phyloP scores from a whole-genome alignment of 2,329 filamentous ascomycete genomes.

The Phyllachora maydis region DNA sequence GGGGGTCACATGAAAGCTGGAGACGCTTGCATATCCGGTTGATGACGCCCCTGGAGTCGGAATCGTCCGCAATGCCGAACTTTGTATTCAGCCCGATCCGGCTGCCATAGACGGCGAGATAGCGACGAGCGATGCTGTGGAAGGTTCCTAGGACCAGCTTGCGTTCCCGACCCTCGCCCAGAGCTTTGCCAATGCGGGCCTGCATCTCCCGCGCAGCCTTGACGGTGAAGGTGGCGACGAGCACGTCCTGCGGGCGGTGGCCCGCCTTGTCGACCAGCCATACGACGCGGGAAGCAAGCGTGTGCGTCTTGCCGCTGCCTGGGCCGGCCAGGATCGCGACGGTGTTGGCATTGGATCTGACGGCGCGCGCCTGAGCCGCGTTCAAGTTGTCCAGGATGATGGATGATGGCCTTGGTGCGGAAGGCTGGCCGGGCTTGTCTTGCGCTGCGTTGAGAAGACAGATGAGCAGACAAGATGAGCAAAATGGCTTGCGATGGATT shows the following conservation, averaged over 20 bases:
- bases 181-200: conserved; percentile 56
- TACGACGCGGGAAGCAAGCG: conserved; percentile 76
- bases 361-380: conserved; percentile 30
- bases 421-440: too few relatives aligned
- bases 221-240: conserved; percentile 93
- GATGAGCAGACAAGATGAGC: too few relatives aligned
- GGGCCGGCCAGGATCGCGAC: conserved; percentile 49
- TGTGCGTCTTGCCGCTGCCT: conserved; percentile 81
- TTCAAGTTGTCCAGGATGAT: conserved; percentile 29
- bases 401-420: too few relatives aligned
- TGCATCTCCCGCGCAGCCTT: conserved; percentile 92
- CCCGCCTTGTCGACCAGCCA: conserved; percentile 59
- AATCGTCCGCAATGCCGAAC: conserved; percentile 79
- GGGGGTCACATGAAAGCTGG: conserved; percentile 46
- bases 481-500: too few relatives aligned
- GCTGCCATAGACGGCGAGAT: conserved; percentile 66
- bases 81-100: conserved; percentile 63
- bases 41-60: conserved; percentile 61
- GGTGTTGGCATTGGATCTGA: conserved; percentile 27
- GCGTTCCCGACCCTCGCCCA: conserved; percentile 57
- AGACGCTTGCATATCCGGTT: conserved; percentile 66
- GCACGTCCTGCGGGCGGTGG: conserved; percentile 64
- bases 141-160: conserved; percentile 82
- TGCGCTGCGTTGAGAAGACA: too few relatives aligned
- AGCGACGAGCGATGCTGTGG: conserved; percentile 76